Conservation (phyloP, 345 rosid genomes). For the Trapa bicornis region DNA sequence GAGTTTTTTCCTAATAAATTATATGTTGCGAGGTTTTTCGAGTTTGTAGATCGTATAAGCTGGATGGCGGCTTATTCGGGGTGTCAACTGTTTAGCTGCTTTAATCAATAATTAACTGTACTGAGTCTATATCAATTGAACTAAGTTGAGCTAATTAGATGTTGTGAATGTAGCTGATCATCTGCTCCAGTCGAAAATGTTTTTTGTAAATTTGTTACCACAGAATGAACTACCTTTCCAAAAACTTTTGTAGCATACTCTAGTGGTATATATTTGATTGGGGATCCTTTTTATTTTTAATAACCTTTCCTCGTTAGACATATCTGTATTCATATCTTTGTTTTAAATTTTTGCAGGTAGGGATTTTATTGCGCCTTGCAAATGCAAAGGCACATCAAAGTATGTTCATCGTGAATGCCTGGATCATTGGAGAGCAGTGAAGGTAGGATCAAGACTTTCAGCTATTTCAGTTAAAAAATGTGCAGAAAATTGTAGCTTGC, state of each 20-base stretch:
- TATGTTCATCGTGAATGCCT: constrained; percentile 96
- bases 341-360: constrained; percentile 47
- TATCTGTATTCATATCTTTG: not conserved
- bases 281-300: not conserved
- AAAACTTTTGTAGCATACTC: not conserved
- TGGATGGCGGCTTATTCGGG: too few species aligned
- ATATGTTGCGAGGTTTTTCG: not conserved
- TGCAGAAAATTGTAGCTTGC: not conserved
- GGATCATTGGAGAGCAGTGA: constrained; percentile 97
- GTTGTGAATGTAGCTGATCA: not conserved
- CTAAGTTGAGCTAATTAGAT: not conserved
- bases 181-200: not conserved
- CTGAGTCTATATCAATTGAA: not conserved
- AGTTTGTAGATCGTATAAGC: too few species aligned
- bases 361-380: constrained; percentile 98
- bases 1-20: not conserved
- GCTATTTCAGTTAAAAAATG: not conserved
- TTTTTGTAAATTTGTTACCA: not conserved
- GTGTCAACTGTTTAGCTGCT: too few species aligned
- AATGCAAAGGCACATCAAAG: constrained; percentile 94
- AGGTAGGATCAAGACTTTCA: constrained; percentile 27
- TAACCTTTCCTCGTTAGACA: not conserved
- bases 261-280: not conserved
- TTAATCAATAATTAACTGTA: too few species aligned
- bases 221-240: not conserved